These are phyloP conservation scores for Filobasidium wieringae DNA, from an alignment of 768 basidiomycete species.

Conservation along the genomic window DNA sequence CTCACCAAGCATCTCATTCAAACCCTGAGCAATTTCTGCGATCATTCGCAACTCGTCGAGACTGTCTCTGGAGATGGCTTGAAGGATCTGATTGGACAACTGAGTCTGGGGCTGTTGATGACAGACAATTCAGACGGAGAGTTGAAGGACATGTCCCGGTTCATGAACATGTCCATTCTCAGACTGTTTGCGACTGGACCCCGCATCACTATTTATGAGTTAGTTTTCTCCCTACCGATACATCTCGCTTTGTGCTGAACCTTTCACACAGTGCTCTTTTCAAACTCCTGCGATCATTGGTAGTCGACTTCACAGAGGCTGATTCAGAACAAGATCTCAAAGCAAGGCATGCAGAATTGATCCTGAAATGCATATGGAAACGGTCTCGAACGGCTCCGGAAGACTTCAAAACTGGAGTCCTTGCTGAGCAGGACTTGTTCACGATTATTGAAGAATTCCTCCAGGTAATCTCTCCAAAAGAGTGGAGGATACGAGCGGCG, in stretches of 20 bases:
- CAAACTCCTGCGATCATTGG: conserved; percentile 68
- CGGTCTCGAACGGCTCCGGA: conserved; percentile 86
- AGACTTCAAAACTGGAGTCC: conserved; percentile 62
- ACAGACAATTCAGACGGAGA: conserved; percentile 77
- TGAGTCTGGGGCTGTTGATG: conserved; percentile 80
- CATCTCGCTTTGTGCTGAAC: conserved; percentile 10
- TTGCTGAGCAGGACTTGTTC: conserved; percentile 81
- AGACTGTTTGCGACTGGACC: conserved; percentile 82
- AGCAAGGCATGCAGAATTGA: conserved; percentile 79
- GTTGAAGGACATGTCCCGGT: conserved; percentile 83
- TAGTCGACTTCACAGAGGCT: conserved; percentile 32
- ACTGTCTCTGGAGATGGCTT: conserved; percentile 74
- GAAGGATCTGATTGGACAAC: conserved; percentile 75
- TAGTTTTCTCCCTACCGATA: conserved; percentile 23
- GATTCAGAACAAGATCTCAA: conserved; percentile 61
- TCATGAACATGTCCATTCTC: conserved; percentile 97
- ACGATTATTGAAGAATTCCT: conserved; percentile 88
- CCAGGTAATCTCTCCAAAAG: conserved; percentile 83
- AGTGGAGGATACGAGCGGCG: conserved; percentile 83
- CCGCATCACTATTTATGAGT: conserved; percentile 85
- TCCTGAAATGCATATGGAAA: conserved; percentile 96
- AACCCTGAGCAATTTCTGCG: conserved; percentile 87
- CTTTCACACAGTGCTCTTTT: conserved; percentile 54
- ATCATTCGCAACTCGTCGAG: conserved; percentile 75
- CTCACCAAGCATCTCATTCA: conserved; percentile 96